Evolutionary conservation across 176 grass and related monocot species (phyloP).

Genomic region (Ananas comosus): DNA sequence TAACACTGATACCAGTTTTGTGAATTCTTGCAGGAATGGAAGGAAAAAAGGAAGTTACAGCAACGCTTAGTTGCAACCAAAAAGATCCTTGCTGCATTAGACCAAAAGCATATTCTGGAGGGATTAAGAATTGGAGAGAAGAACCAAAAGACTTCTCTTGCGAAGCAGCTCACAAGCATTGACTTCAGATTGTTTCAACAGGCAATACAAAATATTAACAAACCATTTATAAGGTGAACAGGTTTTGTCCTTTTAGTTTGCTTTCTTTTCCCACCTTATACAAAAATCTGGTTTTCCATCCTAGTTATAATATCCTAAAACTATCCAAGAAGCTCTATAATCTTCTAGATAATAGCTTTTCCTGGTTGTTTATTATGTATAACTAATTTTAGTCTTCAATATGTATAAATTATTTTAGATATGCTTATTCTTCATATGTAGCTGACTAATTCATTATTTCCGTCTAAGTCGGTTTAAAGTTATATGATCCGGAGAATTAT

Average conservation of each 20-base stretch:
- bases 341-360: no score
- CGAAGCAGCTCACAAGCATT: conserved; percentile 60
- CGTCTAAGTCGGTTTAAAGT: no score
- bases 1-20: neutral
- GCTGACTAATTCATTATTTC: no score
- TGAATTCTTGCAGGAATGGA: conserved; percentile 66
- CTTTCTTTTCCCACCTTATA: neutral
- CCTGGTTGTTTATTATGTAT: no score
- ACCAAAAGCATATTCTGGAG: conserved; percentile 72
- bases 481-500: no score
- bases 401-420: no score
- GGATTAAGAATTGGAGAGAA: conserved; percentile 65
- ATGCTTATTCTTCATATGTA: no score
- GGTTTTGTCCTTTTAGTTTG: neutral
- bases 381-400: no score
- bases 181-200: conserved; percentile 74
- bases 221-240: conserved; percentile 41
- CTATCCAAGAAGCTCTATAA: no score
- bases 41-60: conserved; percentile 72
- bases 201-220: conserved; percentile 60
- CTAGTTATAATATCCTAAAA: no score
- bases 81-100: conserved; percentile 67
- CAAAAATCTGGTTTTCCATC: no score
- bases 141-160: conserved; percentile 58
- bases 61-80: conserved; percentile 54